phyloP scores from a whole-genome alignment of 768 basidiomycete genomes.

The Gymnopilus junonius region DNA sequence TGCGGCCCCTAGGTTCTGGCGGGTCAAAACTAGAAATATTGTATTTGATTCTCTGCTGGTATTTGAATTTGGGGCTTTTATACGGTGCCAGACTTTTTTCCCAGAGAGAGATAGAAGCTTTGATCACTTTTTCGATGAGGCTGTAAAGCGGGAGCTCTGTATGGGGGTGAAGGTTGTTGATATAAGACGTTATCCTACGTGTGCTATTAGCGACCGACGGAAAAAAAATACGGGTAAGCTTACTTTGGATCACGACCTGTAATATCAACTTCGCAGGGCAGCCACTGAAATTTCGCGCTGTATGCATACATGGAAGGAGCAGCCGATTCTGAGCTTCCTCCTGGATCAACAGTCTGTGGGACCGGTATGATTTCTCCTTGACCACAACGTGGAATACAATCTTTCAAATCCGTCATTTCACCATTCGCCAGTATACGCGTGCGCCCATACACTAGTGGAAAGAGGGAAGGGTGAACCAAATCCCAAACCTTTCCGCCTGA shows the following conservation, averaged over 20 bases:
- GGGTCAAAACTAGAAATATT: slow-evolving; percentile 15
- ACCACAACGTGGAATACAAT: slow-evolving; percentile 28
- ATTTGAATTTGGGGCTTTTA: neutral
- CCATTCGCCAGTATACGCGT: slow-evolving; percentile 25
- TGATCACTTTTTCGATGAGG: slow-evolving; percentile 30
- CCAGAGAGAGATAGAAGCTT: slow-evolving; percentile 37
- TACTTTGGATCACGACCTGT: slow-evolving; percentile 24
- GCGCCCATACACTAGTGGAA: slow-evolving; percentile 40
- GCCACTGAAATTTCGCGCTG: slow-evolving; percentile 33
- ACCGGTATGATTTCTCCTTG: slow-evolving; percentile 21
- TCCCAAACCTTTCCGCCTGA: slow-evolving; percentile 47
- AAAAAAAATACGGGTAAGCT: neutral
- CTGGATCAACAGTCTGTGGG: slow-evolving; percentile 7
- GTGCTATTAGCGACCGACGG: neutral
- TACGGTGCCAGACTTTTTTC: slow-evolving; percentile 27
- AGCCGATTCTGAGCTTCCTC: neutral
- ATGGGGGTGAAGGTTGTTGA: slow-evolving; percentile 45
- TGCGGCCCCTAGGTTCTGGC: slow-evolving; percentile 18
- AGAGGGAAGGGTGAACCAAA: slow-evolving; percentile 50
- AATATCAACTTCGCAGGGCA: slow-evolving; percentile 35
- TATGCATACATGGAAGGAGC: slow-evolving; percentile 8
- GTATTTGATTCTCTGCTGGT: slow-evolving; percentile 21
- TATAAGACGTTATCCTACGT: slow-evolving; percentile 39
- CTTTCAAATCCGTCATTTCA: slow-evolving; percentile 19
- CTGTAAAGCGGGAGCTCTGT: slow-evolving; percentile 27